Percentiles rank a stretch among this genome's conserved stretches.
Evolutionary conservation across 2,329 filamentous ascomycete genomes (phyloP).

Genomic region (Gyromitra esculenta): DNA sequence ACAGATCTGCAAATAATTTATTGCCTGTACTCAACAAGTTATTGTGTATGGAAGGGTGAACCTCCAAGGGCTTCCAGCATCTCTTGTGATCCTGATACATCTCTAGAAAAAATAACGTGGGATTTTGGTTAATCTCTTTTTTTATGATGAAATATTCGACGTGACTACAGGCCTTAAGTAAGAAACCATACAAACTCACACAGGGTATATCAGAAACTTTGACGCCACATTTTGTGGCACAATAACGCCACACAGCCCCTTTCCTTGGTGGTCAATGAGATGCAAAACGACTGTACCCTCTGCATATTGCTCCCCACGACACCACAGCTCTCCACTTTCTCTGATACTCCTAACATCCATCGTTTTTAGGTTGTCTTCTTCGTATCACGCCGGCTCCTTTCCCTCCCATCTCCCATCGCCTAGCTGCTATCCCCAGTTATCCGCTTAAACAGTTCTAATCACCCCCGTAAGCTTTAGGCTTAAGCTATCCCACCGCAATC

Average conservation of each 20-base stretch:
- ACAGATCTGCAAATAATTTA: not conserved
- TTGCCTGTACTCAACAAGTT: no score
- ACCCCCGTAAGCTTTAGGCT: constrained; percentile 29
- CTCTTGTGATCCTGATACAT: no score
- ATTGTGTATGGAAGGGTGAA: no score
- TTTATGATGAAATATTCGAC: no score
- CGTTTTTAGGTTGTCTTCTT: not conserved
- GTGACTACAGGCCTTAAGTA: no score
- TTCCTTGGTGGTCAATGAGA: constrained; percentile 2
- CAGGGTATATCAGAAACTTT: not conserved
- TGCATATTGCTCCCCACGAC: constrained; percentile 28
- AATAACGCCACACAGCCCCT: constrained; percentile 31
- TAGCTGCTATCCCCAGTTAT: constrained; percentile 6
- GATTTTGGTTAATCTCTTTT: no score
- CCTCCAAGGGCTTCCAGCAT: no score
- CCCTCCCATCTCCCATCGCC: constrained; percentile 2
- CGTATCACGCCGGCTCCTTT: constrained; percentile 1
- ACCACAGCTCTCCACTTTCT: constrained; percentile 28
- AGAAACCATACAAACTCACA: no score
- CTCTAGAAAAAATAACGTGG: no score
- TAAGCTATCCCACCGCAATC: constrained; percentile 25
- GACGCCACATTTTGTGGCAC: constrained; percentile 15
- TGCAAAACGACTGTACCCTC: not conserved
- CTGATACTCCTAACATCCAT: not conserved
- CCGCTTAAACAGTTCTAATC: constrained; percentile 14